phyloP scores from a whole-genome alignment of 164 flowering plant species.

The Stephania cephalantha region DNA sequence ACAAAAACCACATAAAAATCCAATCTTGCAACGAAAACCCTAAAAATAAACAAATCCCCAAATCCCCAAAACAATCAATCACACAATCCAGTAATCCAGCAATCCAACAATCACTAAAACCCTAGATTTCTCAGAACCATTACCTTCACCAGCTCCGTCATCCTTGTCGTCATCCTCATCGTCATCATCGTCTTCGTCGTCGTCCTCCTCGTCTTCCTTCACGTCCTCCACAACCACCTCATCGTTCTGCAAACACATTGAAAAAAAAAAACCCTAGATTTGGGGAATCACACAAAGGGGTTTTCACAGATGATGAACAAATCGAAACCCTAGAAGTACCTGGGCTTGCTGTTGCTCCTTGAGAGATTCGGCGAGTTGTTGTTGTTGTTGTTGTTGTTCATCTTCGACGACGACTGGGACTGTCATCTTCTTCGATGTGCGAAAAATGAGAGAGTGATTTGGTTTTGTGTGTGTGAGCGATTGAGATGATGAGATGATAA shows the following conservation, averaged over 20 bases:
- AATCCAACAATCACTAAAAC: neutral
- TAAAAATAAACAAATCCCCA: neutral
- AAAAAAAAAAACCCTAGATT: neutral
- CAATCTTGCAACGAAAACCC: neutral
- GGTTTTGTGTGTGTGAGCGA: neutral
- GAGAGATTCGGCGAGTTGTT: conserved; percentile 14
- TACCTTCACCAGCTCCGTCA: conserved; percentile 41
- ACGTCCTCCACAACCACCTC: conserved; percentile 45
- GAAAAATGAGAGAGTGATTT: neutral
- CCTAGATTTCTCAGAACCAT: neutral
- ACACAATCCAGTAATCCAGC: neutral
- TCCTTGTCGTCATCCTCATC: conserved; percentile 58
- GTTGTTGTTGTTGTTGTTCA: conserved; percentile 20
- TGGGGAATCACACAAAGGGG: too few relatives aligned
- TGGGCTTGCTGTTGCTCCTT: conserved; percentile 25
- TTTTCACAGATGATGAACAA: neutral
- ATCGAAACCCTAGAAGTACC: neutral
- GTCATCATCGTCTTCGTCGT: conserved; percentile 60
- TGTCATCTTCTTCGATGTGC: conserved; percentile 24
- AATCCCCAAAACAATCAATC: neutral
- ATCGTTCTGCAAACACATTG: conserved; percentile 22
- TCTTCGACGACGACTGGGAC: conserved; percentile 36
- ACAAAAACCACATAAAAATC: neutral
- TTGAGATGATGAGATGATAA: neutral
- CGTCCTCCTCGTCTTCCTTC: conserved; percentile 55